phyloP scores from a whole-genome alignment of 1,284 basidiomycete genomes.

The Cutaneotrichosporon cavernicola region DNA sequence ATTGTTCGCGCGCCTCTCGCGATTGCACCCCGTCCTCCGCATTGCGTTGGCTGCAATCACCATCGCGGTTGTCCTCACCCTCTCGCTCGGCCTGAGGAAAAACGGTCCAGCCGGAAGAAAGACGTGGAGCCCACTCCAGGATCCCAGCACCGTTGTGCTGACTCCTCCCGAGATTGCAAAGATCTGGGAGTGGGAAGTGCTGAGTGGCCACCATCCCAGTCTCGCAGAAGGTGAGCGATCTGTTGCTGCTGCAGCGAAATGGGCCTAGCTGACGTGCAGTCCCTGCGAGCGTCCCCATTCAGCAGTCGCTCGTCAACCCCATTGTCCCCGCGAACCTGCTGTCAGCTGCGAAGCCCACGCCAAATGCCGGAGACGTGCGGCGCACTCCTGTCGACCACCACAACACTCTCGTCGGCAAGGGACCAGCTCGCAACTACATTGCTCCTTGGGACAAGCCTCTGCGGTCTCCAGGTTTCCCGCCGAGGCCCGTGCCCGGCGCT shows the following conservation, averaged over 20 bases:
- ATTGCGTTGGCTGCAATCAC: slow-evolving; percentile 57
- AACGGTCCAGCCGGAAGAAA: slow-evolving; percentile 24
- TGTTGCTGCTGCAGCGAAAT: neutral
- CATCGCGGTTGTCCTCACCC: slow-evolving; percentile 54
- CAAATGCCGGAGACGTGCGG: neutral
- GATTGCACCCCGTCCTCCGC: slow-evolving; percentile 58
- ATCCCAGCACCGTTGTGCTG: slow-evolving; percentile 74
- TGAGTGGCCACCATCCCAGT: slow-evolving; percentile 86
- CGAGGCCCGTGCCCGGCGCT: slow-evolving; percentile 75
- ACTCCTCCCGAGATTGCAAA: slow-evolving; percentile 71
- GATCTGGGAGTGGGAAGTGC: slow-evolving; percentile 92
- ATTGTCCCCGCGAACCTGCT: slow-evolving; percentile 55
- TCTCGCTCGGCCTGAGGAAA: slow-evolving; percentile 61
- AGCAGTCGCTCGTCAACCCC: slow-evolving; percentile 64
- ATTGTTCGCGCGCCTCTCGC: slow-evolving; percentile 55
- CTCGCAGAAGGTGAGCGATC: slow-evolving; percentile 63
- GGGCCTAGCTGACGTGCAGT: slow-evolving; percentile 56
- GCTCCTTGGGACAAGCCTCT: slow-evolving; percentile 60
- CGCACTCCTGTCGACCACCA: slow-evolving; percentile 37
- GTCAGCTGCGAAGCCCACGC: neutral
- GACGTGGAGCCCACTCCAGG: slow-evolving; percentile 67
- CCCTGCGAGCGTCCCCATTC: slow-evolving; percentile 67
- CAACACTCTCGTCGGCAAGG: slow-evolving; percentile 60
- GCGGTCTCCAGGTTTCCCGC: slow-evolving; percentile 58
- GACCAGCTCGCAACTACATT: slow-evolving; percentile 72